Percentiles rank a stretch among this genome's conserved stretches.
phyloP scores from a whole-genome alignment of 192 early-diverging fungal genomes.

The Rhizophagus clarus region DNA sequence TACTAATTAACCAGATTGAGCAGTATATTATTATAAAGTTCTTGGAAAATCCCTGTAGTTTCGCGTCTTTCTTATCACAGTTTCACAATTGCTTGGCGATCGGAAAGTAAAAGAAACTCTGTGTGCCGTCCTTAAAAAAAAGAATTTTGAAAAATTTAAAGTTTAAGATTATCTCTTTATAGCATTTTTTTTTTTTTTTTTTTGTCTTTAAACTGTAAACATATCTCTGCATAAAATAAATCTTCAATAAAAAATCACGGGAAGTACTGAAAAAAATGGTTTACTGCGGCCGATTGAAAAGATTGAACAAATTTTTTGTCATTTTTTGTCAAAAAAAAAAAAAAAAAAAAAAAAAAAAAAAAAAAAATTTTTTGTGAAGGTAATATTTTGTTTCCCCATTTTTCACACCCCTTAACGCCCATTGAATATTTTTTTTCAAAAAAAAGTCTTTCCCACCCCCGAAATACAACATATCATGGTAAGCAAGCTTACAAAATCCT shows the following conservation, averaged over 20 bases:
- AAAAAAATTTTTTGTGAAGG: too few species aligned
- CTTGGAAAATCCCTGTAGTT: background rate
- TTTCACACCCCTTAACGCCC: too few species aligned
- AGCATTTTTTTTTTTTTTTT: too few species aligned
- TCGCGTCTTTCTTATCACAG: background rate
- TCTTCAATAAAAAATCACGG: too few species aligned
- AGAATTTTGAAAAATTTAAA: background rate
- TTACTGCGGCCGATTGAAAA: too few species aligned
- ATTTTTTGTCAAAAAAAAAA: too few species aligned
- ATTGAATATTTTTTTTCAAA: background rate
- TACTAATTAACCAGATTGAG: background rate
- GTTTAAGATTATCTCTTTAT: background rate
- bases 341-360: too few species aligned
- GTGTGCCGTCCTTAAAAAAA: background rate
- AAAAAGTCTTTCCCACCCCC: background rate
- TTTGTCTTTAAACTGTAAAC: too few species aligned
- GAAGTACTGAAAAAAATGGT: too few species aligned
- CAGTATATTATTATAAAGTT: background rate
- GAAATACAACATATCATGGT: background rate
- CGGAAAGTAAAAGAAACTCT: background rate
- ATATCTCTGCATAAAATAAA: background rate
- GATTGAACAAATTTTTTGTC: too few species aligned
- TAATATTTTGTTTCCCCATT: too few species aligned
- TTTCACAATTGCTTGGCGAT: background rate
- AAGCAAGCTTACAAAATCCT: background rate